These are phyloP conservation scores for Argentina anserina DNA, from an alignment of 306 rosid species.

Conservation along the genomic window DNA sequence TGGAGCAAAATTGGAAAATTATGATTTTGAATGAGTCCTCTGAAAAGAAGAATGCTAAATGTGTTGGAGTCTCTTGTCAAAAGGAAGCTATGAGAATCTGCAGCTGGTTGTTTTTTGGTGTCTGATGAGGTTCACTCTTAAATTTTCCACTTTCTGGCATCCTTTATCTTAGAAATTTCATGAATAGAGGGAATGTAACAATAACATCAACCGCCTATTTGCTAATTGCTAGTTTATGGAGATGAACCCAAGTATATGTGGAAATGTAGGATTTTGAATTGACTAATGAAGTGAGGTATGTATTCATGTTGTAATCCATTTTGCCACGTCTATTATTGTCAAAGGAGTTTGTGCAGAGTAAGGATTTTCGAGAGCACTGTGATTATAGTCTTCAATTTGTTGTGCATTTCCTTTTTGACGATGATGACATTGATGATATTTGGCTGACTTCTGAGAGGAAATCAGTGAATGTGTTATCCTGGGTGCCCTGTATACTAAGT, in stretches of 20 bases:
- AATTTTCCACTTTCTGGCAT: background rate
- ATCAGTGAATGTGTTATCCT: background rate
- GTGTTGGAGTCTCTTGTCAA: background rate
- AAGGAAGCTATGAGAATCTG: background rate
- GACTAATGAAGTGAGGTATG: background rate
- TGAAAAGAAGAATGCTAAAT: background rate
- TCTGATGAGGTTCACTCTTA: conserved; percentile 5
- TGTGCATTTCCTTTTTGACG: background rate
- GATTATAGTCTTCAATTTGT: background rate
- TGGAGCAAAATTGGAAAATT: background rate
- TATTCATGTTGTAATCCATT: background rate
- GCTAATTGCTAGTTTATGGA: background rate
- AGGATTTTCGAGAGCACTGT: background rate
- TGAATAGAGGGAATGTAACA: background rate
- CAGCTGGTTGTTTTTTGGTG: background rate
- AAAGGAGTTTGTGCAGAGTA: background rate
- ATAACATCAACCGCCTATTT: background rate
- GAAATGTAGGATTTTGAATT: background rate
- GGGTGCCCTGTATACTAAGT: background rate
- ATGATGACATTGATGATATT: background rate
- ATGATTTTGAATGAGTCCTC: background rate
- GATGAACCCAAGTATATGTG: background rate
- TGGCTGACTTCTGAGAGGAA: background rate
- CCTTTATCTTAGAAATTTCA: background rate
- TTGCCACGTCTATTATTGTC: background rate